These are phyloP conservation scores for Saitozyma podzolica DNA, from an alignment of 768 basidiomycete genomes.

Conservation along the genomic window DNA sequence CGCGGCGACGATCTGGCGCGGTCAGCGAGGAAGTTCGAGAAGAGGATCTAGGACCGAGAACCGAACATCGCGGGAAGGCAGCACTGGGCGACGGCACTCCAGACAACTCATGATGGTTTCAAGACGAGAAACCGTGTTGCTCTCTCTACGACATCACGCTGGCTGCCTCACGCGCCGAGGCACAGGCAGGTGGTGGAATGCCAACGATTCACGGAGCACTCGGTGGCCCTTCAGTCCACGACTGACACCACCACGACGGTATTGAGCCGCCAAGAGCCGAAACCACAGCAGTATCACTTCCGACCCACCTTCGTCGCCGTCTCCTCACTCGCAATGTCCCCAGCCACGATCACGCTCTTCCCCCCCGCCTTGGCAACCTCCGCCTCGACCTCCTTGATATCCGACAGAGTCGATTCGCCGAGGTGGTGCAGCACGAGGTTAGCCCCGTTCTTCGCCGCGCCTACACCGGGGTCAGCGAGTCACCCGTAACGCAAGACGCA, in stretches of 20 bases:
- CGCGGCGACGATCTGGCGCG: conserved; percentile 62
- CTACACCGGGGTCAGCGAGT: conserved; percentile 11
- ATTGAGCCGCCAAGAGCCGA: too few species aligned
- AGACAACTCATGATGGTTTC: too few species aligned
- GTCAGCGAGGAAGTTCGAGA: too few species aligned
- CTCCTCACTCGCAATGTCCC: conserved; percentile 65
- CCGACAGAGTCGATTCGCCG: conserved; percentile 60
- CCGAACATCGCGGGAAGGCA: too few species aligned
- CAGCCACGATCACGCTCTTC: conserved; percentile 60
- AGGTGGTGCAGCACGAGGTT: conserved; percentile 69
- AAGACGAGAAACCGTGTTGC: too few species aligned
- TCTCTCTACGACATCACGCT: too few species aligned
- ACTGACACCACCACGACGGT: too few species aligned
- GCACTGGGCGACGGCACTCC: background rate
- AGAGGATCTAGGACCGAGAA: too few species aligned
- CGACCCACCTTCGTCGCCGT: conserved; percentile 61
- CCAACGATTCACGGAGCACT: too few species aligned
- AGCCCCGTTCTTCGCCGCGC: conserved; percentile 66
- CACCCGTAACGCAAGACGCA: background rate
- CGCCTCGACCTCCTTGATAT: conserved; percentile 46
- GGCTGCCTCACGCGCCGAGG: too few species aligned
- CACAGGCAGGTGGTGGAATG: too few species aligned
- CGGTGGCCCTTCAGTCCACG: background rate
- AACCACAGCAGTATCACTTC: too few species aligned
- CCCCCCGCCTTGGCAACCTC: conserved; percentile 58